These are phyloP conservation scores for Hypoxylon sp. DNA, from an alignment of 2,329 filamentous ascomycete genomes.

Conservation along the genomic window DNA sequence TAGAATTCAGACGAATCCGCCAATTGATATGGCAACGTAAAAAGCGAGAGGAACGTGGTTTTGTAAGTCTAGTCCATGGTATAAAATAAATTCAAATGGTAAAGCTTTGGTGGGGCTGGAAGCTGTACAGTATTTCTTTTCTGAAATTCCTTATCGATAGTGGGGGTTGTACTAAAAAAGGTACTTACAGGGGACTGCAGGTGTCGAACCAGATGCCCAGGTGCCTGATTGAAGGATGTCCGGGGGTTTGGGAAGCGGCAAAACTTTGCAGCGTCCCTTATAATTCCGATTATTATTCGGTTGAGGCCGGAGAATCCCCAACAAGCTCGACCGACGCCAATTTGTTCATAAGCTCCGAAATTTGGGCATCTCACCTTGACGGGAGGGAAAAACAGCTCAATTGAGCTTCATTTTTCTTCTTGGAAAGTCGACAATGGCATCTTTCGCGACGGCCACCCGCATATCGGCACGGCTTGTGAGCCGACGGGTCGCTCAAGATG, in stretches of 20 bases:
- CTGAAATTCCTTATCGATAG: conserved; percentile 33
- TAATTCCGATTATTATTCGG: conserved; percentile 41
- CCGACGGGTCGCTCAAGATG: conserved; percentile 68
- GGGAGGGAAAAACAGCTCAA: conserved; percentile 47
- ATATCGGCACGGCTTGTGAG: conserved; percentile 72
- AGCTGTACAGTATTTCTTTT: background rate
- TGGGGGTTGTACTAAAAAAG: background rate
- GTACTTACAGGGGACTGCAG: background rate
- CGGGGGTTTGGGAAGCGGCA: conserved; percentile 31
- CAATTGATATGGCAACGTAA: conserved; percentile 19
- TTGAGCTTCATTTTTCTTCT: conserved; percentile 49
- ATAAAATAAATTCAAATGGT: background rate
- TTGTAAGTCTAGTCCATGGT: conserved; percentile 1
- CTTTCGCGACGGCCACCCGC: conserved; percentile 74
- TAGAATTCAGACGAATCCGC: background rate
- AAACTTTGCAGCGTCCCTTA: conserved; percentile 42
- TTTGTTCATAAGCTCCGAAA: conserved; percentile 46
- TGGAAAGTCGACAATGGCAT: conserved; percentile 69
- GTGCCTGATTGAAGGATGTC: background rate
- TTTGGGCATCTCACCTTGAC: conserved; percentile 25
- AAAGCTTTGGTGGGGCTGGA: conserved; percentile 15
- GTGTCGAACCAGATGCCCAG: background rate
- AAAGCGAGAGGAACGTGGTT: conserved; percentile 1
- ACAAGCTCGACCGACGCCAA: conserved; percentile 44
- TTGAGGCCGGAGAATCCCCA: conserved; percentile 52